Evolutionary conservation across 441 rosid species (phyloP).

Genomic region (Jatropha podagrica): DNA sequence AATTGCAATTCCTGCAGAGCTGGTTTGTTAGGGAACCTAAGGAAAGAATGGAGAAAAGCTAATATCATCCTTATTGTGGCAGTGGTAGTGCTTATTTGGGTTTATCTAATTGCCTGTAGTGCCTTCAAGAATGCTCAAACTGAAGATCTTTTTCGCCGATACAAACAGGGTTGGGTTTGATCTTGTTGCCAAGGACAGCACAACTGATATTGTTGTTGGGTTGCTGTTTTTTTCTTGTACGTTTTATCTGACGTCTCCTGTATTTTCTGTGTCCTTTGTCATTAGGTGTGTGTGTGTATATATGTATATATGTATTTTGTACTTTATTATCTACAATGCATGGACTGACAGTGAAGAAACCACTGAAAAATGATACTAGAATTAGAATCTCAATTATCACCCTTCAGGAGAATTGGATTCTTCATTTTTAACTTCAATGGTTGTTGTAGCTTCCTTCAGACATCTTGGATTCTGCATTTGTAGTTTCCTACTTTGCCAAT

Average conservation of each 20-base stretch:
- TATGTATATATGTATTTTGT: conserved; percentile 11
- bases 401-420: conserved; percentile 25
- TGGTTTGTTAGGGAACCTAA: conserved; percentile 56
- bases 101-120: conserved; percentile 79
- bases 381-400: conserved; percentile 17
- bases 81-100: conserved; percentile 73
- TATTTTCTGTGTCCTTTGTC: conserved; percentile 9
- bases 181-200: conserved; percentile 10
- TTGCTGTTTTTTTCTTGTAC: neutral
- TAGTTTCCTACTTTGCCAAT: neutral
- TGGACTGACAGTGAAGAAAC: neutral
- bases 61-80: conserved; percentile 73
- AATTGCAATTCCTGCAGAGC: conserved; percentile 68
- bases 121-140: conserved; percentile 91
- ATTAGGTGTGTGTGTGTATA: neutral
- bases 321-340: conserved; percentile 5
- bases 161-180: conserved; percentile 65
- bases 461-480: neutral
- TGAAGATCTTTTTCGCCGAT: conserved; percentile 65
- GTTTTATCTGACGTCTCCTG: neutral
- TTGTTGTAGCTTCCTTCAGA: neutral
- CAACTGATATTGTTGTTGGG: neutral
- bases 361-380: neutral
- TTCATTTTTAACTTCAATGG: neutral
- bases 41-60: conserved; percentile 59